These are phyloP conservation scores for Cyberlindnera suaveolens DNA, from an alignment of 805 yeast genomes.

Conservation along the genomic window DNA sequence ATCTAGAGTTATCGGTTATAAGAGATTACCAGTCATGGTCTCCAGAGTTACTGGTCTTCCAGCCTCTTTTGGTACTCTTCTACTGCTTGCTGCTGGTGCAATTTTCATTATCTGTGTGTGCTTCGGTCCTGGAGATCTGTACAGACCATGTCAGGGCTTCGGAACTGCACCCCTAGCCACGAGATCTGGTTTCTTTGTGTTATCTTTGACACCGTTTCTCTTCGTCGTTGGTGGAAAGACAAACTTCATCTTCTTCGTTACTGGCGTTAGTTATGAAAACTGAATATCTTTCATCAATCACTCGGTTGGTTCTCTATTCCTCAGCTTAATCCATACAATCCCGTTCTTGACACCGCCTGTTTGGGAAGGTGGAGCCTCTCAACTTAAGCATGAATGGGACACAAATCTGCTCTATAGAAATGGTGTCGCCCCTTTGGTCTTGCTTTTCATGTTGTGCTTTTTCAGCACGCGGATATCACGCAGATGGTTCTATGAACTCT, in stretches of 20 bases:
- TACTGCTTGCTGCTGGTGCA: conserved; percentile 27
- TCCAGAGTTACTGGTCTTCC: conserved; percentile 33
- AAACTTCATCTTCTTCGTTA: conserved; percentile 39
- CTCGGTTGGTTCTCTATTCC: conserved; percentile 34
- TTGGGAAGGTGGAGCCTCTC: conserved; percentile 40
- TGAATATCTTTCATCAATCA: conserved; percentile 42
- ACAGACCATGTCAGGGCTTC: conserved; percentile 45
- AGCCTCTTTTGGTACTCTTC: conserved; percentile 30
- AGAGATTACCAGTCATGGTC: conserved; percentile 25
- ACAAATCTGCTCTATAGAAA: conserved; percentile 23
- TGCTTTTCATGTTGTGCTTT: conserved; percentile 37
- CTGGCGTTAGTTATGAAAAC: conserved; percentile 54
- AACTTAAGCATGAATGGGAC: conserved; percentile 11
- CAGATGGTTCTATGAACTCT: conserved; percentile 37
- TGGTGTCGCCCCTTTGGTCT: conserved; percentile 45
- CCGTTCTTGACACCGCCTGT: conserved; percentile 42
- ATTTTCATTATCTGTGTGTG: conserved; percentile 29
- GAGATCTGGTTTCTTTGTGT: conserved; percentile 44
- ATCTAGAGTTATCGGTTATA: conserved; percentile 17
- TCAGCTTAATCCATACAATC: conserved; percentile 42
- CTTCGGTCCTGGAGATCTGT: conserved; percentile 43
- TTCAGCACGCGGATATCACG: conserved; percentile 37
- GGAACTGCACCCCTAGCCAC: conserved; percentile 54
- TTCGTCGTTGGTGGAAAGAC: conserved; percentile 46
- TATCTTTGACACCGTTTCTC: conserved; percentile 44